Conservation (phyloP, 148 eudicot genomes). For the Drosera capensis region DNA sequence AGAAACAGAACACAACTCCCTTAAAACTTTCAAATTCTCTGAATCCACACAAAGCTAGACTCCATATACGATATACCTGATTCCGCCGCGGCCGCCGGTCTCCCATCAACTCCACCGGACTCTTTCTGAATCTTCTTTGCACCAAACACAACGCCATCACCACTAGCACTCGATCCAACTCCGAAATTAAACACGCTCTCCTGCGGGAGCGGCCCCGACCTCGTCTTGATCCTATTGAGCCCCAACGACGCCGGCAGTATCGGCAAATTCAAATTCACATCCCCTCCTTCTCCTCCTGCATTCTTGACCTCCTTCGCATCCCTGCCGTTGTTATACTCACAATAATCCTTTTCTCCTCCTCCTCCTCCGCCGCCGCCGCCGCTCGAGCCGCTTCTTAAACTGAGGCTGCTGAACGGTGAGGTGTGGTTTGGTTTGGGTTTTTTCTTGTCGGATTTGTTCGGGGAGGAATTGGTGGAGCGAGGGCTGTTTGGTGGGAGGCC, state of each 20-base stretch:
- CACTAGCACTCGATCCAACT: constrained; percentile 45
- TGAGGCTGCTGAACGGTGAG: constrained; percentile 5
- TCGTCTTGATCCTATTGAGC: constrained; percentile 82
- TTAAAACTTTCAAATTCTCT: too few species aligned
- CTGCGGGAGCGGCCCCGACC: constrained; percentile 97
- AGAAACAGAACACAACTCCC: too few species aligned
- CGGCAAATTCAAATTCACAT: constrained; percentile 54
- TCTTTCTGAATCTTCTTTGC: constrained; percentile 35
- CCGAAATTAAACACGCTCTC: constrained; percentile 77
- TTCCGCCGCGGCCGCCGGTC: constrained; percentile 13
- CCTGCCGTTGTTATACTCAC: too few species aligned
- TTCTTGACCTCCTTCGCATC: constrained; percentile 11
- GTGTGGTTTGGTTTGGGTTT: constrained; percentile 30
- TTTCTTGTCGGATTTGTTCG: constrained; percentile 66
- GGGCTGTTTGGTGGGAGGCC: constrained; percentile 71
- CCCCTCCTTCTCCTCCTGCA: constrained; percentile 20
- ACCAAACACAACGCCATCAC: constrained; percentile 47
- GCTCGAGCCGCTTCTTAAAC: constrained; percentile 1
- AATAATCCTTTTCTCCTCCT: too few species aligned
- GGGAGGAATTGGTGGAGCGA: too few species aligned
- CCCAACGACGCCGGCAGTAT: constrained; percentile 85
- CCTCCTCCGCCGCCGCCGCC: constrained; percentile 4
- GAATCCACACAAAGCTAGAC: too few species aligned
- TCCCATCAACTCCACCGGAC: constrained; percentile 3
- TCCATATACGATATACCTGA: too few species aligned